Conservation (phyloP, 1,284 basidiomycete species). For the Boletus nobilissimus region DNA sequence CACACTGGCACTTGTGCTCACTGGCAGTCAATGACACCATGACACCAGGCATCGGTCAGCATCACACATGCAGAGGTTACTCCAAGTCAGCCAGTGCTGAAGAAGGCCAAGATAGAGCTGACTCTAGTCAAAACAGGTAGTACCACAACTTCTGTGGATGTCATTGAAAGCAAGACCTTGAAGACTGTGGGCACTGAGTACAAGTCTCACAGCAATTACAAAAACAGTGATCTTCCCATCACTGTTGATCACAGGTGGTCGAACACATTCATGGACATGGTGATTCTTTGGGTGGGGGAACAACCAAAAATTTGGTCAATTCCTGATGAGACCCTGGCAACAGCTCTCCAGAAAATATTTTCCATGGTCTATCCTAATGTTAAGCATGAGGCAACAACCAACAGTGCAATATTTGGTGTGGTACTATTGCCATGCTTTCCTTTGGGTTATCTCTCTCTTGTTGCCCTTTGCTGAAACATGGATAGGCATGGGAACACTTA, state of each 20-base stretch:
- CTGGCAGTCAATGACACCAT: too few species aligned
- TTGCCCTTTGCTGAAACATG: not conserved
- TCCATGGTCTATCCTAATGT: conserved; percentile 12
- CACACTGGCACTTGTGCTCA: not conserved
- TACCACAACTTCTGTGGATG: not conserved
- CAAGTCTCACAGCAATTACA: conserved; percentile 12
- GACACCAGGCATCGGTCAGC: not conserved
- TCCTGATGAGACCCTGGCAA: conserved; percentile 11
- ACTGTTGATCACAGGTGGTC: conserved; percentile 3
- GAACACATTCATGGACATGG: not conserved
- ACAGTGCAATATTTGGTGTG: conserved; percentile 17
- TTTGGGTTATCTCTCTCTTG: not conserved
- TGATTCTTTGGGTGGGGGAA: conserved; percentile 22
- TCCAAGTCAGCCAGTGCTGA: not conserved
- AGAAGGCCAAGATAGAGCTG: conserved; percentile 11
- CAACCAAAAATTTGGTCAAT: conserved; percentile 24
- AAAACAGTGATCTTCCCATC: conserved; percentile 18
- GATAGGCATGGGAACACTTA: conserved; percentile 20
- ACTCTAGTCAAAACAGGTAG: not conserved
- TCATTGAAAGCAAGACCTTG: not conserved
- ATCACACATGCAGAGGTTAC: not conserved
- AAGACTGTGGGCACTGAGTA: not conserved
- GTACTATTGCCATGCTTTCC: not conserved
- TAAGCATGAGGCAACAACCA: conserved; percentile 4
- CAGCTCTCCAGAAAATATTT: conserved; percentile 23